phyloP scores from a whole-genome alignment of 2,329 filamentous ascomycete genomes.

The Neofusicoccum ribis region DNA sequence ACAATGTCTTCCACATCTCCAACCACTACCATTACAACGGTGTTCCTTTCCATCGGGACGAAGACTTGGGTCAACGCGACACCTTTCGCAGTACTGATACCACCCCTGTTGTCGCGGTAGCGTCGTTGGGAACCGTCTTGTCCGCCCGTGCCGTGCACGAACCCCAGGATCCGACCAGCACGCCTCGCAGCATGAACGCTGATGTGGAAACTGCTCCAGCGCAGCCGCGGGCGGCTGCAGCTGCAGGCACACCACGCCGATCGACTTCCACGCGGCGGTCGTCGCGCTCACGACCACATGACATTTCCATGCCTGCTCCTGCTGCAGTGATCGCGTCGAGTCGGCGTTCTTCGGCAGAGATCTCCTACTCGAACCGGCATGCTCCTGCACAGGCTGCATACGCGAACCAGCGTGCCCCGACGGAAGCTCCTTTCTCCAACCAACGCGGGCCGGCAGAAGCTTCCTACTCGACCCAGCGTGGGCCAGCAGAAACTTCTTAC shows the following conservation, averaged over 20 bases:
- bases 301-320: slow-evolving; percentile 13
- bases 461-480: neutral
- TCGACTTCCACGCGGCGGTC: slow-evolving; percentile 11
- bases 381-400: neutral
- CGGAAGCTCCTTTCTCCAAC: neutral
- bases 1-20: slow-evolving; percentile 17
- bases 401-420: neutral
- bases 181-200: slow-evolving; percentile 19
- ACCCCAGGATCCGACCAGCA: slow-evolving; percentile 5
- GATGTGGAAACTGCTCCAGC: slow-evolving; percentile 7
- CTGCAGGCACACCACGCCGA: neutral
- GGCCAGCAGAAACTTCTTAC: neutral
- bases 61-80: neutral
- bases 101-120: slow-evolving; percentile 34
- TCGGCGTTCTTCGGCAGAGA: neutral
- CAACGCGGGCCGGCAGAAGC: neutral
- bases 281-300: slow-evolving; percentile 2
- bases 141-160: slow-evolving; percentile 28
- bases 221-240: slow-evolving; percentile 6
- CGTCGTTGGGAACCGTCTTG: slow-evolving; percentile 34
- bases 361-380: neutral
- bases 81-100: slow-evolving; percentile 26
- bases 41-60: slow-evolving; percentile 18
- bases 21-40: slow-evolving; percentile 20
- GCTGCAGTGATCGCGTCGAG: neutral